These are phyloP conservation scores for Backusella morwellensis DNA, from an alignment of 192 early-diverging fungal genomes.

Conservation along the genomic window DNA sequence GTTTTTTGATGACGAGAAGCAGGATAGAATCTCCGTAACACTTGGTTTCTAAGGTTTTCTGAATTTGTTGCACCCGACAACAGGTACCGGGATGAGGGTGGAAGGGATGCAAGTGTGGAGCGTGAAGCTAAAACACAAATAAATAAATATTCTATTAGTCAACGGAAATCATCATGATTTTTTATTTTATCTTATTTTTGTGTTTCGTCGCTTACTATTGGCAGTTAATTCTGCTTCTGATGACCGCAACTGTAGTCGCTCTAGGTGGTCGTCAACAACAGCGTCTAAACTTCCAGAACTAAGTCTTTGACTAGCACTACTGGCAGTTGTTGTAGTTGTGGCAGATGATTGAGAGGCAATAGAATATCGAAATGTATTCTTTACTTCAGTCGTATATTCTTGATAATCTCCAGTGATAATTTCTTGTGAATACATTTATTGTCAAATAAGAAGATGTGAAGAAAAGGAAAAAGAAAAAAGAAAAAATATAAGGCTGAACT, in stretches of 20 bases:
- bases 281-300: constrained; percentile 2
- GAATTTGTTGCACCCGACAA: constrained; percentile 18
- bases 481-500: neutral
- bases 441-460: neutral
- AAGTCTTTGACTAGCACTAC: constrained; percentile 2
- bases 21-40: constrained; percentile 18
- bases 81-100: constrained; percentile 12
- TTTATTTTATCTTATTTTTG: neutral
- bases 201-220: neutral
- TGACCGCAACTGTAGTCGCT: neutral
- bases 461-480: neutral
- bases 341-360: constrained; percentile 9
- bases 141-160: constrained; percentile 1
- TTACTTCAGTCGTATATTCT: neutral
- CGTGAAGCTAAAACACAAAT: constrained; percentile 5
- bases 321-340: neutral
- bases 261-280: neutral
- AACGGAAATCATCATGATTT: neutral
- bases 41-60: constrained; percentile 14
- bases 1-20: constrained; percentile 4
- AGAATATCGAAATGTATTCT: constrained; percentile 4
- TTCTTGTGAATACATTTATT: constrained; percentile 4
- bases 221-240: neutral
- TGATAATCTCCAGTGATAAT: neutral
- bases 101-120: constrained; percentile 10